Evolutionary conservation across 2,329 filamentous ascomycete genomes (phyloP), one percentile per base, ranked within the genome.

Genomic region (Venturiaceae sp.): DNA sequence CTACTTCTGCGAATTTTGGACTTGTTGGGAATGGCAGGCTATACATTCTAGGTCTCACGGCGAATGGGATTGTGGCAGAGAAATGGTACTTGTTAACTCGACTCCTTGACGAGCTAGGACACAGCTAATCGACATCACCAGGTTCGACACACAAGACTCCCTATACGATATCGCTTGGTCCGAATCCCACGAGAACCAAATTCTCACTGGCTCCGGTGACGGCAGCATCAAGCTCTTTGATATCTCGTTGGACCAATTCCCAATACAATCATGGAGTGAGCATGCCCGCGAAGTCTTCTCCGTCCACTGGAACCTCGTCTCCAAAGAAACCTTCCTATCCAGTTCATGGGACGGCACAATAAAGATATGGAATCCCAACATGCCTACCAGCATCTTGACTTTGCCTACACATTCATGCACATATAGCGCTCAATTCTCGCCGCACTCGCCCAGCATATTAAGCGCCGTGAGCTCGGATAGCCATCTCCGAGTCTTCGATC

Each of bases 121-220:
- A 33, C 36, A 39, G 50, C 52, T 47, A 14, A 32, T 36, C 39
- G 54, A 19, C 63, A 11, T 57, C 21, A n/a, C 44, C 64, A 92
- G 88, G 69, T 99, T 92, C 76, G 92, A 96, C 68, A 99, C 94
- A 11, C 95, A 97, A 77, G 94, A 99, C 72, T 89, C 92, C 47
- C 86, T 97, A 63, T 99, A 95, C 74, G 94, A 99, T 74, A 80
- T 94, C 57, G 83, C 92, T 28, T 97, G 94, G 91, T 96, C 91
- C 19, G 94, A 99, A 76, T 83, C 90, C 64, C 92, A 99, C 76
- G 92, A 96, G 76, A 95, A 94, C 73, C 94, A 99, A 75, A 78
- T 96, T 55, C 81, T 95, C 21, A 86, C 87, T 1, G 92, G 91
- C 0, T 92, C 89, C 64, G 94, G 94, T 63, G 94, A 99, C 75